Evolutionary conservation across 495 filamentous ascomycete genomes (phyloP).

Genomic region (Durotheca rogersii): DNA sequence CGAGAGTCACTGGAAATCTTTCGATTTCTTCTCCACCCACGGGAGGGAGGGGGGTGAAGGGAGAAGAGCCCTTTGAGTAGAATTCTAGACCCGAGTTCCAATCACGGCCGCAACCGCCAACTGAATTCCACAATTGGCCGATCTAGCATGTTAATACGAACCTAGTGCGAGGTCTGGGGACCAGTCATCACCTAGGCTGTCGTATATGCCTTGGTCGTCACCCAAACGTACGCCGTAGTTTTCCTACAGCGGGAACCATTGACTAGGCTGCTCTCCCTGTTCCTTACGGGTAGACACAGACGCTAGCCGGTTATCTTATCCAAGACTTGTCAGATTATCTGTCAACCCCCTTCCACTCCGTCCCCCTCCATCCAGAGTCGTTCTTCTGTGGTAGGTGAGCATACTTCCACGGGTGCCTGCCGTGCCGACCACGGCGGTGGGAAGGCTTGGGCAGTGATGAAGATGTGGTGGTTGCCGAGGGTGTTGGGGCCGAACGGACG

Average conservation of each 20-base stretch:
- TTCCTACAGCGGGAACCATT: conserved; percentile 21
- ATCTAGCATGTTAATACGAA: conserved; percentile 19
- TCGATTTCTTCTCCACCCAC: conserved; percentile 34
- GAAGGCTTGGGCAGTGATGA: too few relatives aligned
- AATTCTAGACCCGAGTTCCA: conserved; percentile 24
- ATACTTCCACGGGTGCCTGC: conserved; percentile 11
- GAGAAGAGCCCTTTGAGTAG: conserved; percentile 24
- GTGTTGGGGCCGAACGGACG: too few relatives aligned
- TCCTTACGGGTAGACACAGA: conserved; percentile 37
- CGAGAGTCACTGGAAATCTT: conserved; percentile 21
- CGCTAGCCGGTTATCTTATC: conserved; percentile 32
- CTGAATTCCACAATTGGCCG: conserved; percentile 30
- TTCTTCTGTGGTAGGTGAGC: conserved; percentile 8
- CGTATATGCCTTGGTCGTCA: conserved; percentile 5
- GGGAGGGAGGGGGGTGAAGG: too few relatives aligned
- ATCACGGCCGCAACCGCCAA: conserved; percentile 21
- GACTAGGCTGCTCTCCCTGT: conserved; percentile 36
- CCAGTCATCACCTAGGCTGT: conserved; percentile 18
- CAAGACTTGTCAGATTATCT: too few relatives aligned
- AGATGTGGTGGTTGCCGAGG: too few relatives aligned
- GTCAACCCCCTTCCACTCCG: too few relatives aligned
- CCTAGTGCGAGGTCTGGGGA: conserved; percentile 5
- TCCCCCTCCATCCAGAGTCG: conserved; percentile 36
- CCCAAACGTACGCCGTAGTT: conserved; percentile 22
- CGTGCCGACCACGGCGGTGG: too few relatives aligned